Evolutionary conservation across 1,139 yeast species (phyloP).

Genomic region (Suhomyces yuchorum): DNA sequence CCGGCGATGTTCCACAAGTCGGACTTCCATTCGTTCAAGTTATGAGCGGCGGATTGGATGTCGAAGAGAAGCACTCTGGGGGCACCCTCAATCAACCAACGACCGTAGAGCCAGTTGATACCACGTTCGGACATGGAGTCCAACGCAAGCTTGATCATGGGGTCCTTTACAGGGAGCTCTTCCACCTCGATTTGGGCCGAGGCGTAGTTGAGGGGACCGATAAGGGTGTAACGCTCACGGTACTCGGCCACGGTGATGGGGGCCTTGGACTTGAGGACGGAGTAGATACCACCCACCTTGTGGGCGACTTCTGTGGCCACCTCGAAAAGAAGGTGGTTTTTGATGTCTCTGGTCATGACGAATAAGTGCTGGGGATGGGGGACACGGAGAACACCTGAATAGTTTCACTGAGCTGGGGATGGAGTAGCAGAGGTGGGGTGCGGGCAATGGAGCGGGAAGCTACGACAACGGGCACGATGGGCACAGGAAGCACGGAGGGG

Average conservation of each 20-base stretch:
- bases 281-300: slow-evolving; percentile 96
- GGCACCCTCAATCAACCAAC: slow-evolving; percentile 98
- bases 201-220: slow-evolving; percentile 82
- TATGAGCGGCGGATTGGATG: slow-evolving; percentile 68
- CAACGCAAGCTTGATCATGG: slow-evolving; percentile 59
- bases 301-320: slow-evolving; percentile 98
- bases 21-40: slow-evolving; percentile 88
- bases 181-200: slow-evolving; percentile 94
- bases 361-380: background rate
- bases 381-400: background rate
- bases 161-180: slow-evolving; percentile 72
- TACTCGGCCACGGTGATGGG: slow-evolving; percentile 96
- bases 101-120: slow-evolving; percentile 79
- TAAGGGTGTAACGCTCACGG: slow-evolving; percentile 78
- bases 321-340: slow-evolving; percentile 86
- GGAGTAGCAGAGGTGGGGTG: background rate
- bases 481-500: background rate
- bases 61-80: slow-evolving; percentile 91
- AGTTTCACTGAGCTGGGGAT: background rate
- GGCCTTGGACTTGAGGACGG: slow-evolving; percentile 94
- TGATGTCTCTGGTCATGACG: slow-evolving; percentile 69
- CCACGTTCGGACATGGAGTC: slow-evolving; percentile 82
- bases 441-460: background rate
- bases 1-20: slow-evolving; percentile 92
- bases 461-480: background rate